These are phyloP conservation scores for Exophiala viscosa DNA, from an alignment of 2,329 filamentous ascomycete species.

Conservation along the genomic window DNA sequence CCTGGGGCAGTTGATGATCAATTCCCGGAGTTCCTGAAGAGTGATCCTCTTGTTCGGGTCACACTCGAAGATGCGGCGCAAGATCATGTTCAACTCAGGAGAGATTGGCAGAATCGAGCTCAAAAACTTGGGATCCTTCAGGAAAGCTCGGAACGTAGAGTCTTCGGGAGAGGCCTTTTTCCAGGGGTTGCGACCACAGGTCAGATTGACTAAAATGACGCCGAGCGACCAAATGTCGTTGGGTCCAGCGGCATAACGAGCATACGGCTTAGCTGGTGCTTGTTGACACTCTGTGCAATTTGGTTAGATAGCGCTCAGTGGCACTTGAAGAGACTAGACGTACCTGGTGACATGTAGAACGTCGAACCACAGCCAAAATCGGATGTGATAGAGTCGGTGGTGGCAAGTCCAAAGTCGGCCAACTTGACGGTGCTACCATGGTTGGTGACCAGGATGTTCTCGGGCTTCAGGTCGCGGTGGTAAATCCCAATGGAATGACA, in stretches of 20 bases:
- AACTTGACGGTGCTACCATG: conserved; percentile 87
- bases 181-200: conserved; percentile 97
- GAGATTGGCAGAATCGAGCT: conserved; percentile 90
- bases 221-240: conserved; percentile 99
- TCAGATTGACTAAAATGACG: conserved; percentile 94
- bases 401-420: conserved; percentile 95
- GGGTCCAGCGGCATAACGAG: conserved; percentile 83
- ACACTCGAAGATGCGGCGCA: conserved; percentile 81
- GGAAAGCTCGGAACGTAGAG: conserved; percentile 88
- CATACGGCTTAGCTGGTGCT: conserved; percentile 62
- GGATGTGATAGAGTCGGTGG: conserved; percentile 74
- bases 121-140: conserved; percentile 79
- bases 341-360: conserved; percentile 99
- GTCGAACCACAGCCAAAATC: conserved; percentile 98
- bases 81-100: conserved; percentile 80
- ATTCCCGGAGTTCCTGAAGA: conserved; percentile 70
- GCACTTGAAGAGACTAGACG: conserved; percentile 33
- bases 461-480: conserved; percentile 95
- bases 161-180: conserved; percentile 93
- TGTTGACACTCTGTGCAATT: conserved; percentile 76
- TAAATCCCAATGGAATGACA: conserved; percentile 93
- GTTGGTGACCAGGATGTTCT: conserved; percentile 93
- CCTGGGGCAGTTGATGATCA: conserved; percentile 70
- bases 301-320: conserved; percentile 24
- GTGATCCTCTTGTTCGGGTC: conserved; percentile 79